phyloP scores from a whole-genome alignment of 805 yeast genomes.

The Brettanomyces custersianus region DNA sequence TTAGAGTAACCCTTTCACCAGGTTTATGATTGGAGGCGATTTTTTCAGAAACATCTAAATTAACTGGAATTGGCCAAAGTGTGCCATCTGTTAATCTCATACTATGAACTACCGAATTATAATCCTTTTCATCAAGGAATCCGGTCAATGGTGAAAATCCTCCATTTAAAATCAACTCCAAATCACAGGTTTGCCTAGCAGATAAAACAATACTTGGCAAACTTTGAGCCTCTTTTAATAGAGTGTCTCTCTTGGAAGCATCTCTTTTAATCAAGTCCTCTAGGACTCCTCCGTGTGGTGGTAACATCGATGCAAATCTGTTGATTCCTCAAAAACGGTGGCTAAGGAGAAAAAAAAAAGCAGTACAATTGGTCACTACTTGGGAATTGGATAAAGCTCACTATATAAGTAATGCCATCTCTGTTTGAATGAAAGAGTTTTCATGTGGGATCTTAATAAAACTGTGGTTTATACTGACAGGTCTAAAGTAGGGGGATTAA shows the following conservation, averaged over 20 bases:
- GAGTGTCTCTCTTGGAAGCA: conserved; percentile 42
- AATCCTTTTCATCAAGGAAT: conserved; percentile 58
- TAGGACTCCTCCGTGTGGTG: conserved; percentile 89
- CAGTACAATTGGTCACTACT: too few species aligned
- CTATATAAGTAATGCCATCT: too few species aligned
- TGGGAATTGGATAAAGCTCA: too few species aligned
- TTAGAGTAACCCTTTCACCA: conserved; percentile 61
- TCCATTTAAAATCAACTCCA: conserved; percentile 86
- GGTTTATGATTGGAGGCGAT: conserved; percentile 37
- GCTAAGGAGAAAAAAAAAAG: too few species aligned
- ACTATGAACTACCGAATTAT: conserved; percentile 55
- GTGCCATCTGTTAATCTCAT: conserved; percentile 68
- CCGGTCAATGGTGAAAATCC: conserved; percentile 84
- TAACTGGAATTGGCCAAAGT: conserved; percentile 90
- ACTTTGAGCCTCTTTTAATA: conserved; percentile 48
- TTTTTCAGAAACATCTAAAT: conserved; percentile 59
- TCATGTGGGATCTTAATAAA: too few species aligned
- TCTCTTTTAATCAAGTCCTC: conserved; percentile 85
- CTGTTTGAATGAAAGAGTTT: too few species aligned
- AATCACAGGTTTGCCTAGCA: conserved; percentile 86
- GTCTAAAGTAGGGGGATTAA: too few species aligned
- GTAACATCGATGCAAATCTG: conserved; percentile 53
- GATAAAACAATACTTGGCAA: conserved; percentile 49
- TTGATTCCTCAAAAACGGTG: too few species aligned
- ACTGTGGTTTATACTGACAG: too few species aligned